Conservation (phyloP, 441 rosid genomes). For the Erodium trifolium region DNA sequence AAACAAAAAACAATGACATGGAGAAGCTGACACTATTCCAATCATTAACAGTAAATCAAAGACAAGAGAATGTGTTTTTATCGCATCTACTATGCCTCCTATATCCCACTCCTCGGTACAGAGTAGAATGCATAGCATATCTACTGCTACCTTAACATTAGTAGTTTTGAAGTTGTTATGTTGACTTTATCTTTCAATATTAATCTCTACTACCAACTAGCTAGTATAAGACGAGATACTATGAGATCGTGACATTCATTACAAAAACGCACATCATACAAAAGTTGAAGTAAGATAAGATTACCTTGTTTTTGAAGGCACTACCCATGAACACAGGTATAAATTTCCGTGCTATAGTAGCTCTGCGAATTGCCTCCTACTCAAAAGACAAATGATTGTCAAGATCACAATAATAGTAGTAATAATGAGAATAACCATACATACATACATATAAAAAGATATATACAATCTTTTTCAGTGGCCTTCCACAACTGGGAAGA, state of each 20-base stretch:
- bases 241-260: neutral
- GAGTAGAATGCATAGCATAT: neutral
- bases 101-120: no score
- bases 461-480: conserved; percentile 3
- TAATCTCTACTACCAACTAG: neutral
- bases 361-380: conserved; percentile 92
- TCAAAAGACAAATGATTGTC: conserved; percentile 16
- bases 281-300: conserved; percentile 9
- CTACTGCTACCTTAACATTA: neutral
- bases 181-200: neutral
- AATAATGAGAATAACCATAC: no score
- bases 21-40: neutral
- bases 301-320: conserved; percentile 96
- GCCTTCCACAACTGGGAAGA: neutral
- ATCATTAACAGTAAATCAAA: no score
- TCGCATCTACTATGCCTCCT: no score
- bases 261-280: neutral
- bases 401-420: conserved; percentile 5
- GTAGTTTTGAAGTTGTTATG: neutral
- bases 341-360: conserved; percentile 74
- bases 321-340: conserved; percentile 98
- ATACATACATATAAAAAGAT: neutral
- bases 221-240: neutral
- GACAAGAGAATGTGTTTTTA: no score
- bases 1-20: neutral